A percentile compares a stretch with the other conserved stretches of the same genome.
Evolutionary conservation across 108 stramenopile species (phyloP).

Genomic region (Mediolabrus comicus): DNA sequence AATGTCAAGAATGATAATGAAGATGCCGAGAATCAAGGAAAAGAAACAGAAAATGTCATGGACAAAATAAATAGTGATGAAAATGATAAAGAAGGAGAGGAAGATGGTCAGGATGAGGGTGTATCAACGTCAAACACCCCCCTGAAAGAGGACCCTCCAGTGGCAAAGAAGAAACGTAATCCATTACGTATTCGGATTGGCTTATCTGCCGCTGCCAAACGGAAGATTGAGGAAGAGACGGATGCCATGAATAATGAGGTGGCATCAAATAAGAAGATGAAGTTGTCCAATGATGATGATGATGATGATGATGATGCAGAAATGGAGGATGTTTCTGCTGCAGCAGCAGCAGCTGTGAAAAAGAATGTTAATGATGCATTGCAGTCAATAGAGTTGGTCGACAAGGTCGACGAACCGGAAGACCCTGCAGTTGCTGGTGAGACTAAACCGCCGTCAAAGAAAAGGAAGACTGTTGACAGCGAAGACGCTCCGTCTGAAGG

Average conservation of each 20-base stretch:
- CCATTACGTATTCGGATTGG: conserved; percentile 34
- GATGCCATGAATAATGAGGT: conserved; percentile 1
- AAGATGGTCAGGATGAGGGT: conserved; percentile 12
- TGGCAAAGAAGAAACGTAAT: conserved; percentile 22
- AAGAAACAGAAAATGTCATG: neutral
- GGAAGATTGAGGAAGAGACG: conserved; percentile 11
- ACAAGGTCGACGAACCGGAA: conserved; percentile 5
- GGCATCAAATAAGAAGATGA: conserved; percentile 7
- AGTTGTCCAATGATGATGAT: neutral
- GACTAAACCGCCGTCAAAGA: neutral
- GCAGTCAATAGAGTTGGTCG: neutral
- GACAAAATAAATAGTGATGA: neutral
- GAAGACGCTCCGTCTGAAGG: conserved; percentile 18
- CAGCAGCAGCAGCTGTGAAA: too few relatives aligned
- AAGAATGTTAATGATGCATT: neutral
- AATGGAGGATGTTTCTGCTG: neutral
- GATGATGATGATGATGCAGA: neutral
- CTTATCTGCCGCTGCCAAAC: conserved; percentile 13
- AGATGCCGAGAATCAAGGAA: neutral
- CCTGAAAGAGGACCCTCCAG: neutral
- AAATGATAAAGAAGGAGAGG: conserved; percentile 9
- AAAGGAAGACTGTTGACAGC: conserved; percentile 1
- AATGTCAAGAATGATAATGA: neutral
- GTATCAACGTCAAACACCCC: neutral
- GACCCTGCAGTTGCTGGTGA: neutral